These are phyloP conservation scores for Entrophospora sp. DNA, from an alignment of 192 early-diverging fungal species.

Conservation along the genomic window DNA sequence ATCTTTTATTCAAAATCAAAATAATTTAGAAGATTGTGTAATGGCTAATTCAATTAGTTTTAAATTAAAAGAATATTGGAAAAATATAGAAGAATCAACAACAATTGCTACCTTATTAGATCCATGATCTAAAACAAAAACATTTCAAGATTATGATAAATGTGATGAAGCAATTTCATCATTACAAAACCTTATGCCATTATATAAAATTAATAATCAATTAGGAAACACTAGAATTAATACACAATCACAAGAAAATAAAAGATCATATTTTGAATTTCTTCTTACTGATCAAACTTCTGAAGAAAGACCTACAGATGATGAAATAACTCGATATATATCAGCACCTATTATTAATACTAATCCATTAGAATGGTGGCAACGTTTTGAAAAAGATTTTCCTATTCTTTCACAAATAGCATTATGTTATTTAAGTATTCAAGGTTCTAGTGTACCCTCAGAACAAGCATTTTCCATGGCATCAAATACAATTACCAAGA, in stretches of 20 bases:
- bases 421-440: conserved; percentile 9
- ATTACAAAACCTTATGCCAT: background rate
- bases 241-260: background rate
- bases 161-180: background rate
- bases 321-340: conserved; percentile 9
- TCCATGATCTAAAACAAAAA: background rate
- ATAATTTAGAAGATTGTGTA: background rate
- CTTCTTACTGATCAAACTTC: background rate
- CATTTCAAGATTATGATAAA: background rate
- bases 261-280: conserved; percentile 6
- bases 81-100: background rate
- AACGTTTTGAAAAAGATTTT: background rate
- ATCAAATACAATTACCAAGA: conserved; percentile 5
- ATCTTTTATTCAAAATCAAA: background rate
- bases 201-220: background rate
- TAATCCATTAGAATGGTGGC: conserved; percentile 1
- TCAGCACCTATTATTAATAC: background rate
- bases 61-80: conserved; percentile 6
- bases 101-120: conserved; percentile 1
- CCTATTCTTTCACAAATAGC: conserved; percentile 2
- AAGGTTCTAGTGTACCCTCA: conserved; percentile 15
- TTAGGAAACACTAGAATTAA: conserved; percentile 1
- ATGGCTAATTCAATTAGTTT: background rate
- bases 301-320: background rate
- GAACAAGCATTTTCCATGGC: conserved; percentile 12